These are phyloP conservation scores for Calvatia gigantea DNA, from an alignment of 768 basidiomycete species.

Conservation along the genomic window DNA sequence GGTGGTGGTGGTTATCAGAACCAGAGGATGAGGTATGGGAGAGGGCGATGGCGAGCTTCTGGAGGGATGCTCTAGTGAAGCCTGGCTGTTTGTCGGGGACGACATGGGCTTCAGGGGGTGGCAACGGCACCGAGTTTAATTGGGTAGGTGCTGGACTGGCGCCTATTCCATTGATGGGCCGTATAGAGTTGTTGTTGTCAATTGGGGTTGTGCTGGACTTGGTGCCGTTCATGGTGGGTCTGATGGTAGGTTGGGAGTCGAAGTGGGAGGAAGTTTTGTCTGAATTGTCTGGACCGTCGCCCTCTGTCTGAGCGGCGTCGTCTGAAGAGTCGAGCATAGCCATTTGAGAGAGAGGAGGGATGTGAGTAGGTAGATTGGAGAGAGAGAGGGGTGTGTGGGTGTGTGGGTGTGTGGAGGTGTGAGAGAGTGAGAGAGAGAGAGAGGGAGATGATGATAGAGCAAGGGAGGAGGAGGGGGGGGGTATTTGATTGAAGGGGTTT, in stretches of 20 bases:
- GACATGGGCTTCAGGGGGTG: conserved; percentile 45
- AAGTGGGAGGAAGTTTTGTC: conserved; percentile 33
- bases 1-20: conserved; percentile 30
- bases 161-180: conserved; percentile 14
- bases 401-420: conserved; percentile 13
- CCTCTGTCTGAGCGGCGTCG: conserved; percentile 48
- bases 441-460: no score
- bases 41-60: conserved; percentile 29
- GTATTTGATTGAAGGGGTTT: no score
- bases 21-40: conserved; percentile 31
- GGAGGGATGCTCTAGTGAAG: conserved; percentile 40
- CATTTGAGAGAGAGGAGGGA: conserved; percentile 28
- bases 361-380: conserved; percentile 14
- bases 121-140: conserved; percentile 38
- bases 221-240: conserved; percentile 15
- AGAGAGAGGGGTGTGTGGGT: conserved; percentile 15
- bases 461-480: no score
- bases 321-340: conserved; percentile 45
- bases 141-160: conserved; percentile 17
- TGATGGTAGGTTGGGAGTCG: conserved; percentile 22
- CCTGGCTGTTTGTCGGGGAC: conserved; percentile 51
- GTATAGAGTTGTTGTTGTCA: no score
- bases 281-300: conserved; percentile 63
- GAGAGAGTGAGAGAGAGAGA: no score
- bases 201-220: no score